Evolutionary conservation across 345 rosid species (phyloP).

Genomic region (Syzygium aromaticum): DNA sequence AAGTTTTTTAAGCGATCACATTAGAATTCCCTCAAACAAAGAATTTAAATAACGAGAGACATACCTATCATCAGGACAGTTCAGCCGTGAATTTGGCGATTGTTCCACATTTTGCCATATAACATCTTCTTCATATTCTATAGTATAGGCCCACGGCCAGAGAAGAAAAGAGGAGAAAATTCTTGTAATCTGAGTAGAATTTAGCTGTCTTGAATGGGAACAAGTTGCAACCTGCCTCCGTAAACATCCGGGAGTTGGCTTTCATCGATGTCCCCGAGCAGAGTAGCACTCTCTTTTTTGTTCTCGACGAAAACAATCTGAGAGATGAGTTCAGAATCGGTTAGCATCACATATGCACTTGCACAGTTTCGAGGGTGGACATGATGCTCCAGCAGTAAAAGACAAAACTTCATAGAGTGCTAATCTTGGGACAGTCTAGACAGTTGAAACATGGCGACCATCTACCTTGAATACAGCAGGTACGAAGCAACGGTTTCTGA

Average conservation of each 20-base stretch:
- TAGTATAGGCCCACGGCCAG: not conserved
- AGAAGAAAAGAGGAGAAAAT: not conserved
- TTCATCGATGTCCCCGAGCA: conserved; percentile 71
- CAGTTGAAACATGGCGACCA: not conserved
- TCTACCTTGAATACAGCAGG: not conserved
- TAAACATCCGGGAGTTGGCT: conserved; percentile 67
- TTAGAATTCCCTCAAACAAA: not conserved
- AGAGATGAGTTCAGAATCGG: not conserved
- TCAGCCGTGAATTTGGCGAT: not conserved
- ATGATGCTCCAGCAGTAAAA: not conserved
- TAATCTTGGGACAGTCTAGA: not conserved
- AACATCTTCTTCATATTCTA: not conserved
- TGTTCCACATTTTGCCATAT: not conserved
- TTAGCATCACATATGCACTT: not conserved
- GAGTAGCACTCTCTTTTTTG: conserved; percentile 46
- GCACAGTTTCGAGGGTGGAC: not conserved
- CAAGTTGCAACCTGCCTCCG: conserved; percentile 64
- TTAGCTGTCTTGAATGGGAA: conserved; percentile 57
- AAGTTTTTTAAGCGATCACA: not conserved
- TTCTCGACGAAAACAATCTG: conserved; percentile 83
- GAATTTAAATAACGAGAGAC: not conserved
- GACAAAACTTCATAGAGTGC: not conserved
- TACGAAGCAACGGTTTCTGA: not conserved
- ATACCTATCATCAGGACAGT: not conserved
- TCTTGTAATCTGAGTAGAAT: not conserved